These are phyloP conservation scores for Persicaria tinctoria DNA, from an alignment of 148 eudicot genomes.

Conservation along the genomic window DNA sequence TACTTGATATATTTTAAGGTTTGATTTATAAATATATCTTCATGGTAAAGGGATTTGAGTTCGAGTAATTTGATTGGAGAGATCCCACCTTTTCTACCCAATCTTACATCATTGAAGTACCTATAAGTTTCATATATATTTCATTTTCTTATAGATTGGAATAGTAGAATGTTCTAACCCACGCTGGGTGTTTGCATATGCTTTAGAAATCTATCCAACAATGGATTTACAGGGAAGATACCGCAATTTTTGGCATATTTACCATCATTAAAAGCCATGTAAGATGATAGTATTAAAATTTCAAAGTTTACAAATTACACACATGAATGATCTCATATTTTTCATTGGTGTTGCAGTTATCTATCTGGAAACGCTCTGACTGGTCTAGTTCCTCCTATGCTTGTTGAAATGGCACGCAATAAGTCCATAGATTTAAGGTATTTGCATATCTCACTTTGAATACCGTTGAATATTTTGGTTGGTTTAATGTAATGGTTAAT, in stretches of 20 bases:
- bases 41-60: background rate
- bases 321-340: background rate
- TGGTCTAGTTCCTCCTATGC: background rate
- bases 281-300: too few relatives aligned
- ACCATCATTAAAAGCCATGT: too few relatives aligned
- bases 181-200: background rate
- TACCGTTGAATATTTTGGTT: too few relatives aligned
- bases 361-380: background rate
- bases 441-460: background rate
- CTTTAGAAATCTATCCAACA: constrained; percentile 10
- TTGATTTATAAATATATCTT: too few relatives aligned
- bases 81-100: background rate
- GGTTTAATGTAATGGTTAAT: background rate
- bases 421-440: constrained; percentile 4
- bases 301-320: background rate
- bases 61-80: background rate
- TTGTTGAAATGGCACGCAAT: background rate
- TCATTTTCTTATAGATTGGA: too few relatives aligned
- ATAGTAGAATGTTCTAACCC: background rate
- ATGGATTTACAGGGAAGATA: too few relatives aligned
- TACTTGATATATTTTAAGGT: too few relatives aligned
- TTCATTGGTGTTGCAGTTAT: background rate
- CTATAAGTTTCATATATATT: background rate
- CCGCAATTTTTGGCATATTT: constrained; percentile 7
- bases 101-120: background rate